phyloP scores from a whole-genome alignment of 306 rosid genomes.

The Malus orientalis region DNA sequence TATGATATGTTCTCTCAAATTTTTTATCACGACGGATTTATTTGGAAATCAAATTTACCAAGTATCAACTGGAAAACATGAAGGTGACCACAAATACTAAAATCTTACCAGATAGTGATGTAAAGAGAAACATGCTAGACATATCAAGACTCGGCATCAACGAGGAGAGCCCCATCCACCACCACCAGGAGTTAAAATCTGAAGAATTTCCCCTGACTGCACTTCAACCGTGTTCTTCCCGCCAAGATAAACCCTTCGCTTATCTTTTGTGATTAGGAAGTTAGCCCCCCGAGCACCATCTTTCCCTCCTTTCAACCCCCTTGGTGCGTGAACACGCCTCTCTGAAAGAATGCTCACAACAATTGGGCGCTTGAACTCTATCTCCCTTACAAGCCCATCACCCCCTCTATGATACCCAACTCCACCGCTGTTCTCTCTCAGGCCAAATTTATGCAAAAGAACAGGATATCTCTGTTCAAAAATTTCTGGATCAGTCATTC shows the following conservation, averaged over 20 bases:
- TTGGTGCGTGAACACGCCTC: slow-evolving; percentile 85
- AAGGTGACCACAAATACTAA: neutral
- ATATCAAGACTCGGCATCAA: neutral
- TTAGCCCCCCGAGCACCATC: slow-evolving; percentile 78
- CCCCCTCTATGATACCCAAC: slow-evolving; percentile 72
- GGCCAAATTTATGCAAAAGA: slow-evolving; percentile 61
- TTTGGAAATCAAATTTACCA: no score
- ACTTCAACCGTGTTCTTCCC: slow-evolving; percentile 72
- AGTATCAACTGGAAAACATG: neutral
- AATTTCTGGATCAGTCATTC: slow-evolving; percentile 93
- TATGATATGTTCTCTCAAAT: no score
- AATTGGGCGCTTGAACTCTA: slow-evolving; percentile 65
- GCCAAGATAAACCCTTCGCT: slow-evolving; percentile 60
- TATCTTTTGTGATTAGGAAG: slow-evolving; percentile 61
- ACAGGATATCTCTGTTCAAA: slow-evolving; percentile 92
- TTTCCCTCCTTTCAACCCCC: slow-evolving; percentile 80
- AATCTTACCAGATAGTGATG: neutral
- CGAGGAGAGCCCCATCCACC: slow-evolving; percentile 80
- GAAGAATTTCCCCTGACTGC: slow-evolving; percentile 74
- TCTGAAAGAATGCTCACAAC: slow-evolving; percentile 84
- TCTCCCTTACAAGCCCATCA: slow-evolving; percentile 81
- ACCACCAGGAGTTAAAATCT: slow-evolving; percentile 90
- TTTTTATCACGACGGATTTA: no score
- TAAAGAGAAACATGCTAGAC: neutral
- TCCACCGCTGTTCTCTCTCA: slow-evolving; percentile 79